Percentiles rank a stretch among this genome's conserved stretches.
Conservation (phyloP, 2,329 filamentous ascomycete species). For the Davidsoniella neocaledoniae region DNA sequence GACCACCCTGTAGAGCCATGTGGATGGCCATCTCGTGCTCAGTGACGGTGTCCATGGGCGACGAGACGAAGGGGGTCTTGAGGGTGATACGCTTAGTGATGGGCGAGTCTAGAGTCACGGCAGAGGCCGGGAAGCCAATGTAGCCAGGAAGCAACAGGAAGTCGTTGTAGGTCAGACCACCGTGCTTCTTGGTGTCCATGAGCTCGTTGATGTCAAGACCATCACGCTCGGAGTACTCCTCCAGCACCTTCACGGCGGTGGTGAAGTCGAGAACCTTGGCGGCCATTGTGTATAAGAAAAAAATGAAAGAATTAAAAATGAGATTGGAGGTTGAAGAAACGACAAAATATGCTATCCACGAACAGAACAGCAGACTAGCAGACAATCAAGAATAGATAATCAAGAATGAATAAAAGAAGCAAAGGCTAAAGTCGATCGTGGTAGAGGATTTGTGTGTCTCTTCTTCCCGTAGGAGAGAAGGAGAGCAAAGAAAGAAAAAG, state of each 20-base stretch:
- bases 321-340: slow-evolving; percentile 27
- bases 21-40: slow-evolving; percentile 99
- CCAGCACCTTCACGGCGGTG: slow-evolving; percentile 63
- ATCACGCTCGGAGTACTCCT: slow-evolving; percentile 66
- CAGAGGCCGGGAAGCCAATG: slow-evolving; percentile 90
- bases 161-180: slow-evolving; percentile 96
- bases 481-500: slow-evolving; percentile 24
- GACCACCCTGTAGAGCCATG: slow-evolving; percentile 74
- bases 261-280: slow-evolving; percentile 52
- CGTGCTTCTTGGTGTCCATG: slow-evolving; percentile 79
- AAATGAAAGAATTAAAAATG: slow-evolving; percentile 17
- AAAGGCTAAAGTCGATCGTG: slow-evolving; percentile 16
- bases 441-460: slow-evolving; percentile 24
- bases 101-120: slow-evolving; percentile 74
- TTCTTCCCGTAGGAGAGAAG: slow-evolving; percentile 37
- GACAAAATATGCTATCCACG: slow-evolving; percentile 18
- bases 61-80: slow-evolving; percentile 93
- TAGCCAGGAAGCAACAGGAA: slow-evolving; percentile 94
- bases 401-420: slow-evolving; percentile 15
- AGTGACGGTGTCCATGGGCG: slow-evolving; percentile 98
- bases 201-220: slow-evolving; percentile 75
- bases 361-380: slow-evolving; percentile 21
- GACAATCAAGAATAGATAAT: slow-evolving; percentile 18
- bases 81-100: slow-evolving; percentile 90
- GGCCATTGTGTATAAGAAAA: slow-evolving; percentile 40